A percentile compares a stretch with the other conserved stretches of the same genome.
Conservation (phyloP, 2,329 filamentous ascomycete species). For the Aspergillus tanneri region DNA sequence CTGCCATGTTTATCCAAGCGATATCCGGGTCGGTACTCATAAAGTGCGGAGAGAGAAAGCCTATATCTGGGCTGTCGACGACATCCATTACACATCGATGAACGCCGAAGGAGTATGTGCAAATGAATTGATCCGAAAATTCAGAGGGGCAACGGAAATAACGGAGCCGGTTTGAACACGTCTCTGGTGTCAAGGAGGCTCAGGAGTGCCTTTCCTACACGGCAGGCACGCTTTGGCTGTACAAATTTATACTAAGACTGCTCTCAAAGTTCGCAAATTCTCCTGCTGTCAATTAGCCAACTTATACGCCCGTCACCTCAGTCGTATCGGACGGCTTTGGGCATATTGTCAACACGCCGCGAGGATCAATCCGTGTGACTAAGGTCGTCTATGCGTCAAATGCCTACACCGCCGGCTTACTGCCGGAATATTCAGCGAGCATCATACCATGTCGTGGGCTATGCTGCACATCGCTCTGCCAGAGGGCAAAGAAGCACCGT, state of each 20-base stretch:
- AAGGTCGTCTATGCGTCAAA: constrained; percentile 80
- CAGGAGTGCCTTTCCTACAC: constrained; percentile 40
- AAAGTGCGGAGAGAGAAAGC: too few species aligned
- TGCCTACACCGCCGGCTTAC: constrained; percentile 73
- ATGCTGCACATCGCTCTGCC: constrained; percentile 37
- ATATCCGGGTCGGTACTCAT: too few species aligned
- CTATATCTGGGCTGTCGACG: constrained; percentile 31
- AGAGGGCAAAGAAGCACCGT: constrained; percentile 27
- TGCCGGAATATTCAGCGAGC: constrained; percentile 67
- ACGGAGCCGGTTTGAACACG: constrained; percentile 18
- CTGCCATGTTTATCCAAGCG: too few species aligned
- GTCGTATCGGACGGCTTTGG: constrained; percentile 45
- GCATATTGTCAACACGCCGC: constrained; percentile 54
- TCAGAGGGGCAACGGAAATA: background rate
- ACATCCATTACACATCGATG: constrained; percentile 30
- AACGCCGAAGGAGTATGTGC: constrained; percentile 32
- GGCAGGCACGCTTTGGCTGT: constrained; percentile 56
- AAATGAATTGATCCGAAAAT: background rate
- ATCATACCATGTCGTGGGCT: constrained; percentile 75
- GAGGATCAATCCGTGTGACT: constrained; percentile 63
- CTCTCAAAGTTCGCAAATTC: constrained; percentile 58
- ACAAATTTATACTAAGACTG: constrained; percentile 75
- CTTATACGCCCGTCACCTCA: constrained; percentile 48
- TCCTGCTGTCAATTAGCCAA: constrained; percentile 54
- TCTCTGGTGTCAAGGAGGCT: constrained; percentile 44